A percentile compares a stretch with the other conserved stretches of the same genome.
These are phyloP conservation scores for Pythium scleroteichum DNA, from an alignment of 352 stramenopile species.

Conservation along the genomic window DNA sequence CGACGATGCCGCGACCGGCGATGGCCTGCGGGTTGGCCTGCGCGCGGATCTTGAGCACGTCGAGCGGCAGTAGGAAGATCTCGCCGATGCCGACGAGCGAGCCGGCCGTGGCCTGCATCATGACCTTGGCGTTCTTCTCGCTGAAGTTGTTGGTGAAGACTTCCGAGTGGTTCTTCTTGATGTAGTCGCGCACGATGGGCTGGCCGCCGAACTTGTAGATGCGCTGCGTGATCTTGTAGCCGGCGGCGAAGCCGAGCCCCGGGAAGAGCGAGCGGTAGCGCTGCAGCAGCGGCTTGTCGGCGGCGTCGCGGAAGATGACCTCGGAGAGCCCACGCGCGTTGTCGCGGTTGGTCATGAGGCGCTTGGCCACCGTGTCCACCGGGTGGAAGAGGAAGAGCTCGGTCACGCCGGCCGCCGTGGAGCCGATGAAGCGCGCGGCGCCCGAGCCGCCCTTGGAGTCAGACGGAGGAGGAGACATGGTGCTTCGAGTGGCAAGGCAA, in stretches of 20 bases:
- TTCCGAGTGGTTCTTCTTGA: slow-evolving; percentile 87
- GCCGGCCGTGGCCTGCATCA: slow-evolving; percentile 92
- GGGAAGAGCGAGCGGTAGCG: slow-evolving; percentile 91
- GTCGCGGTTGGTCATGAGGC: slow-evolving; percentile 93
- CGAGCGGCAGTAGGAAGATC: slow-evolving; percentile 93
- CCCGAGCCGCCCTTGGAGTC: slow-evolving; percentile 43
- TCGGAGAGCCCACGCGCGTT: slow-evolving; percentile 58
- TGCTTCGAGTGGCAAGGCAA: slow-evolving; percentile 1
- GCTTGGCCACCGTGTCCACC: slow-evolving; percentile 95
- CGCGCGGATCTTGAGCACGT: slow-evolving; percentile 96
- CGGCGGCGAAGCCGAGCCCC: slow-evolving; percentile 91
- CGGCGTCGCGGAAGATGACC: slow-evolving; percentile 90
- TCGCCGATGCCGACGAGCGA: slow-evolving; percentile 94
- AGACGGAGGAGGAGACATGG: slow-evolving; percentile 48
- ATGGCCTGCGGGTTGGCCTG: slow-evolving; percentile 94
- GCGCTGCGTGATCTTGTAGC: slow-evolving; percentile 96
- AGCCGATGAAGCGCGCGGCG: slow-evolving; percentile 87
- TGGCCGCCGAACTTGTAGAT: slow-evolving; percentile 98
- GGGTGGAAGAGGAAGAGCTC: slow-evolving; percentile 96
- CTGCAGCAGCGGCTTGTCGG: slow-evolving; percentile 69
- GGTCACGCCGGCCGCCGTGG: slow-evolving; percentile 89
- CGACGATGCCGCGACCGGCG: slow-evolving; percentile 85
- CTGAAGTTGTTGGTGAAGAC: slow-evolving; percentile 90
- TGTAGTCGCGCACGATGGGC: slow-evolving; percentile 92
- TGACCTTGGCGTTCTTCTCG: slow-evolving; percentile 91